Base-by-base conservation (phyloP, 2,329 filamentous ascomycete species). In the Neonectria faginata region DNA sequence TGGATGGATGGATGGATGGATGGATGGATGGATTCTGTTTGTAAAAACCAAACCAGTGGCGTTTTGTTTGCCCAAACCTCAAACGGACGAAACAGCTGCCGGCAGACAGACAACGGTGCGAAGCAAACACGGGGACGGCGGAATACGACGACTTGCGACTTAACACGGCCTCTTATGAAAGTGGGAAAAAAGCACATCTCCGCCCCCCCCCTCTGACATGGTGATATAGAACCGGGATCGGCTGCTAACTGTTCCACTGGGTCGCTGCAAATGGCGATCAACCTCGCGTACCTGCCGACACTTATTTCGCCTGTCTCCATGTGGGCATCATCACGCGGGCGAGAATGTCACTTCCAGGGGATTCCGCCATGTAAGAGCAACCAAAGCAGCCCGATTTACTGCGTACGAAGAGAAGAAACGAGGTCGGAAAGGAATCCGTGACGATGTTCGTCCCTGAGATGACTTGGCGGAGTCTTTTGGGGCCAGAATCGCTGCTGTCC, bases 71-170 rank as follows among this genome's bases (percentile, higher is more conserved):
- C 47, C n/a, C 41, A 8, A 8, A 29, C 22, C 29, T 58, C 56
- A 63, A 63, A 51, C 55, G 39, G 31, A 36, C 47, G 56, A 59
- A 59, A 59, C 47, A 59, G 31, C 22, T 36, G 36, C 33, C 36
- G 8, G 27, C 25, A 33, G 18, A 42, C 27, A 20, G 27, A 33
- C 36, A 29, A n/a, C 31, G 25, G 16, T 25, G 45, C 25, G 25
- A n/a, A 5, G n/a, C 27, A 20, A 51, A 33, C 8, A 50, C 16
- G 27, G 27, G n/a, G 25, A 18, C 48, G 4, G 10, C n/a, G 22
- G 31, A 55, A 55, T 61, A 44, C 58, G 58, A 61, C 16, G 42
- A 29, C 16, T 55, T 48, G 16, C 33, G 58, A 22, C 20, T 39
- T 12, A 31, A 11, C 16, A 36, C 20, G 22, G n/a, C 39, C 44